These are phyloP conservation scores for Saccharomyces eubayanus DNA, from an alignment of 805 yeast genomes.

Conservation along the genomic window DNA sequence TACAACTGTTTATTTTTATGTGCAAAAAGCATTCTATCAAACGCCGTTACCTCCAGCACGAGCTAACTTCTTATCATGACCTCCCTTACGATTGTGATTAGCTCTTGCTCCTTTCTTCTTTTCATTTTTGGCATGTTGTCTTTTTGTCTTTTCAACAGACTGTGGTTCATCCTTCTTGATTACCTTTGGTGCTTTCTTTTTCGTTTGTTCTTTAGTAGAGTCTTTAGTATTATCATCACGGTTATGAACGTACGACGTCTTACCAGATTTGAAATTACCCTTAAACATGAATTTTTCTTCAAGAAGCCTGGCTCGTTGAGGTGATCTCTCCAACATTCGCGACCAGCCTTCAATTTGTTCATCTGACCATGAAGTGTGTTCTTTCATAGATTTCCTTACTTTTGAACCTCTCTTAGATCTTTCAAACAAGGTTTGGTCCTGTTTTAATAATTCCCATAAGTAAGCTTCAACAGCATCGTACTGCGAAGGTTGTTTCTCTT, in stretches of 20 bases:
- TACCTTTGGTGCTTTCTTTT: background rate
- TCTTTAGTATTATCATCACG: constrained; percentile 5
- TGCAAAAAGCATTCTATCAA: background rate
- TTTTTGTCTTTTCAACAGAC: constrained; percentile 21
- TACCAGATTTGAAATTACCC: constrained; percentile 32
- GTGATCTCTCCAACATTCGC: constrained; percentile 58
- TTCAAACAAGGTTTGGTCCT: constrained; percentile 42
- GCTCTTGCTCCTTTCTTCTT: constrained; percentile 49
- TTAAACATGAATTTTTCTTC: constrained; percentile 54
- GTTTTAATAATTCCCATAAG: constrained; percentile 49
- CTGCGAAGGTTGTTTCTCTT: constrained; percentile 12
- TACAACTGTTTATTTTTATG: background rate
- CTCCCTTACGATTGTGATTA: constrained; percentile 58
- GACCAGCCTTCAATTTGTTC: constrained; percentile 95
- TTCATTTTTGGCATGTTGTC: constrained; percentile 39
- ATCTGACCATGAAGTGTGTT: constrained; percentile 62
- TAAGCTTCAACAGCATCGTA: constrained; percentile 44
- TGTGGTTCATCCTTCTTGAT: constrained; percentile 2
- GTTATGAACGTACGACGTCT: constrained; percentile 26
- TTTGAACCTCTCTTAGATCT: constrained; percentile 43
- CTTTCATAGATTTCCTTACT: constrained; percentile 43
- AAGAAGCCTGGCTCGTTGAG: constrained; percentile 49
- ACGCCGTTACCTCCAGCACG: constrained; percentile 3
- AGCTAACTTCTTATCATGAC: constrained; percentile 48
- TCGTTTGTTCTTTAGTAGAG: background rate